A percentile compares a stretch with the other conserved stretches of the same genome.
phyloP scores from a whole-genome alignment of 306 rosid genomes.

The Vigna hirtella region DNA sequence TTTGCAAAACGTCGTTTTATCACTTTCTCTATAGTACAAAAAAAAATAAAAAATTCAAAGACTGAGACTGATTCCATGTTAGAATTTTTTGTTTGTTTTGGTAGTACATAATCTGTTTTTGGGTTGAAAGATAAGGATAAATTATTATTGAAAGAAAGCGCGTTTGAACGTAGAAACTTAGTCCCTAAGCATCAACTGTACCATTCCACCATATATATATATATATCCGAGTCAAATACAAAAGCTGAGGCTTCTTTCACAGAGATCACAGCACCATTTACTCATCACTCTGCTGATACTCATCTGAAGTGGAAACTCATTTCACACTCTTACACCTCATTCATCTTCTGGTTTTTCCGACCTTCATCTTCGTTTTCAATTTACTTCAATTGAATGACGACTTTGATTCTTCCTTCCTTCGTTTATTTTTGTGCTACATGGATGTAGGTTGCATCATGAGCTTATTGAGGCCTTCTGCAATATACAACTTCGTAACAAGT shows the following conservation, averaged over 20 bases:
- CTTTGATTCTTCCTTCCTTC: background rate
- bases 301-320: background rate
- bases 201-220: background rate
- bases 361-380: conserved; percentile 1
- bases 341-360: background rate
- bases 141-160: background rate
- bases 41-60: too few species aligned
- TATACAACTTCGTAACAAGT: conserved; percentile 53
- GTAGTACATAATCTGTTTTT: background rate
- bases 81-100: background rate
- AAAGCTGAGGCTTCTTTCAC: background rate
- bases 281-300: background rate
- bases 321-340: background rate
- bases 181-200: conserved; percentile 33
- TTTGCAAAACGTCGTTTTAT: too few species aligned
- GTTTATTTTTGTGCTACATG: background rate
- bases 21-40: too few species aligned
- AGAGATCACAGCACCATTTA: background rate
- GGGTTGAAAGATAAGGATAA: too few species aligned
- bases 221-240: background rate
- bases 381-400: conserved; percentile 3
- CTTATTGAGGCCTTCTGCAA: conserved; percentile 72
- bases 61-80: too few species aligned
- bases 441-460: conserved; percentile 52
- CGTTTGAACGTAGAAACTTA: conserved; percentile 46